Conservation (phyloP, 2,329 filamentous ascomycete species). For the Aureobasidium leucospermi region DNA sequence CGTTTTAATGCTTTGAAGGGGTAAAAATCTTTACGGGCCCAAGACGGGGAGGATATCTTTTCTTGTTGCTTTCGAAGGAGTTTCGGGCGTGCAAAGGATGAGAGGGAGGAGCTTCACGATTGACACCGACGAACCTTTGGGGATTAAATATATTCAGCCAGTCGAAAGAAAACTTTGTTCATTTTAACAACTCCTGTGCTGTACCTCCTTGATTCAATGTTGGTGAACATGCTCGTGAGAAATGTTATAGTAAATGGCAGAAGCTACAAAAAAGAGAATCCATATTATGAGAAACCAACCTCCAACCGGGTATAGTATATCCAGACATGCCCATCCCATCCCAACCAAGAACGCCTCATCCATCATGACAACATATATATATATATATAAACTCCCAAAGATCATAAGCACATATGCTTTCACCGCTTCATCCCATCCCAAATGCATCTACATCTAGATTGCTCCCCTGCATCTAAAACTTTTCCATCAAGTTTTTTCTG, state of each 20-base stretch:
- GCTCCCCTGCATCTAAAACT: slow-evolving; percentile 38
- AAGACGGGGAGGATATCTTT: neutral
- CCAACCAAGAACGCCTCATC: too few relatives aligned
- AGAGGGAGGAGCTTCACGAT: neutral
- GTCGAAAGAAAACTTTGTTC: neutral
- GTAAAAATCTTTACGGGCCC: neutral
- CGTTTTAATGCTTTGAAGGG: neutral
- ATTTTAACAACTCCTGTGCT: neutral
- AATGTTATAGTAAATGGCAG: neutral
- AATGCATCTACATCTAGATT: too few relatives aligned
- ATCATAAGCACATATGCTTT: too few relatives aligned
- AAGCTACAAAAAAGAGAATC: neutral
- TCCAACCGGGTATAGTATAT: too few relatives aligned
- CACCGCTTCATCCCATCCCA: too few relatives aligned
- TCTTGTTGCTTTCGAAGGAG: neutral
- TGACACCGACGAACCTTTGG: neutral
- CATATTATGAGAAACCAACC: neutral
- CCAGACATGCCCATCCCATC: too few relatives aligned
- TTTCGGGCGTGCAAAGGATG: slow-evolving; percentile 11
- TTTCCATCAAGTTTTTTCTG: slow-evolving; percentile 78
- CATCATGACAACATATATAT: too few relatives aligned
- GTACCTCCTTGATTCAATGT: neutral
- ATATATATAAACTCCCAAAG: too few relatives aligned
- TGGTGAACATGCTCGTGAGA: neutral
- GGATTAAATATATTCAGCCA: neutral